Base-by-base conservation (phyloP, 352 stramenopile genomes). In the Phytopythium cucurbitacearum region DNA sequence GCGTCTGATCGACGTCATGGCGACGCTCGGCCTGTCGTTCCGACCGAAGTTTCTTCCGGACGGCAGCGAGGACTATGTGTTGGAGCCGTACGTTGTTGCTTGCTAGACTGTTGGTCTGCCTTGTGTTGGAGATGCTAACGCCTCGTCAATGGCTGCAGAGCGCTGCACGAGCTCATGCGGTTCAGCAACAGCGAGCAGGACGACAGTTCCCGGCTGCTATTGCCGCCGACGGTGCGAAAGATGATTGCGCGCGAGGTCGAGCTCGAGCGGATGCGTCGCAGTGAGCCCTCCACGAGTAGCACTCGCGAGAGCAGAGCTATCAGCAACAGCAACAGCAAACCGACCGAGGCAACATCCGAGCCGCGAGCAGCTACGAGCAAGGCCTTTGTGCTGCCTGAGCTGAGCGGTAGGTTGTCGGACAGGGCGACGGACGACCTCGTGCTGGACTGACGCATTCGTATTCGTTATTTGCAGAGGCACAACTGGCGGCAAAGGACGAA, bases 241-340 rank as follows among this genome's bases (percentile, higher is more conserved):
- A 87, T 88, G 71, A 85, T 94, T 49, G 66, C 76, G 47, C 77
- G 80, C 10, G 81, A 94, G 58, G 80, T 94, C 21, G 80, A 92
- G 48, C 62, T 94, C 9, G 80, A 91, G 51, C 73, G 88, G 40
- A 83, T 92, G 76, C 77, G 84, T 40, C 80, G 75, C 37, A 85
- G 56, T 50, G 79, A 91, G 48, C 68, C 54, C 15, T 71, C n/a
- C 52, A 44, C 36, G 35, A 51, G 53, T 39, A 46, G 1, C 15
- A 56, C 56, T 21, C 36, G 40, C 39, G 45, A 34, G 43, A 32
- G 13, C 44, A n/a, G 38, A 16, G 13, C 32, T 12, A 13, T 38
- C 9, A 16, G 34, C 38, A 54, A 60, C 11, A 39, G 38, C 50
- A 47, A 62, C 10, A 32, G n/a, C 46, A 45, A 16, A 42, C 48